Base-by-base conservation (phyloP, 1,284 basidiomycete genomes). In the Microbotryum violaceum region DNA sequence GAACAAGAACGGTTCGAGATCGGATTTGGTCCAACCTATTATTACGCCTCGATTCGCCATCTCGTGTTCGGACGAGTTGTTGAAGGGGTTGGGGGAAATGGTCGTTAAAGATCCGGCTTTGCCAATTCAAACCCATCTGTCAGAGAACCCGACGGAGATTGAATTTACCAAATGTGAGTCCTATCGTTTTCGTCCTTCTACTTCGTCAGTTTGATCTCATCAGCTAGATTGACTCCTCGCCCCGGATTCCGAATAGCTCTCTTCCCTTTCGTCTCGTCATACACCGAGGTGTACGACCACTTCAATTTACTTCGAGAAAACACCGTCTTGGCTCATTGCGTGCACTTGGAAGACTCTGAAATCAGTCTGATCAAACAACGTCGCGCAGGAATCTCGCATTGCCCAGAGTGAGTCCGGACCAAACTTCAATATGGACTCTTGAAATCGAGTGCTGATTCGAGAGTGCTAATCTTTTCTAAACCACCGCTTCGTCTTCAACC, bases 21-120 rank as follows among this genome's bases (percentile, higher is more conserved):
- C 54, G 48, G 6, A 68, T 60, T 33, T 92, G 20, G 88, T 97
- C 7, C 86, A 88, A 62, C 93, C 93, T 0, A 85, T 94, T 72
- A 77, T 97, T 50, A 97, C 94, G 0, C 94, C 94, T 21, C 87
- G 93, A 21, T 97, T 98, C 75, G 93, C 94, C 31, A 88, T 98
- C 66, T 85, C 88, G n/a, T 94, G 91, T 75, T 85, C 91, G 0
- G 75, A 81, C 16, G 79, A 82, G n/a, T 83, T 96, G 45, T 81
- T 97, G 52, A 58, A 72, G 1, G 76, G 77, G 8, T 80, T 97
- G 10, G 85, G 87, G 18, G 71, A 80, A 3, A 77, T 92, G 48
- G 68, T 75, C 49, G 62, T 57, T 9, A 53, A 61, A 18, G 69
- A 74, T 56, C 64, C 69, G 79, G 72, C 77, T 0, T 78, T 97